A percentile compares a stretch with the other conserved stretches of the same genome.
Evolutionary conservation across 371 early-diverging fungal species (phyloP).

Genomic region (Batkoa obscura): DNA sequence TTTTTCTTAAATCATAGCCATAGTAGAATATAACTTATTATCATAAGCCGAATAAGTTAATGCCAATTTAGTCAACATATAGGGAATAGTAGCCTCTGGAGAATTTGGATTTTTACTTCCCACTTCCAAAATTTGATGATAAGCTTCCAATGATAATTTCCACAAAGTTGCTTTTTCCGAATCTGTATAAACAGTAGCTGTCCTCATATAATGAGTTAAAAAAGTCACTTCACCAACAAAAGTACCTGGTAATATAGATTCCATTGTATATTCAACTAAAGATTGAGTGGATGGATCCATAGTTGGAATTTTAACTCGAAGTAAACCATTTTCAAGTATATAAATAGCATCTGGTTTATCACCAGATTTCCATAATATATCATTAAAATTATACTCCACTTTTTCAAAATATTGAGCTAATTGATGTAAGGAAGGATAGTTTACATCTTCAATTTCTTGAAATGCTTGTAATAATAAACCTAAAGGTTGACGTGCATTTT

Average conservation of each 20-base stretch:
- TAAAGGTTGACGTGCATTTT: conserved; percentile 3
- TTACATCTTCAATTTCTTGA: neutral
- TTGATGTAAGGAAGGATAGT: neutral
- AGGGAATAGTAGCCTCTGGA: neutral
- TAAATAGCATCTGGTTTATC: conserved; percentile 38
- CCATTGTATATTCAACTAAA: conserved; percentile 15
- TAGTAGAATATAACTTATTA: neutral
- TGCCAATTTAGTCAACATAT: neutral
- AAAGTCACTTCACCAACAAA: conserved; percentile 59
- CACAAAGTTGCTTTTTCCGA: conserved; percentile 34
- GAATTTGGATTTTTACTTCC: conserved; percentile 5
- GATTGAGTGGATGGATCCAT: neutral
- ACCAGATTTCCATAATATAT: conserved; percentile 45
- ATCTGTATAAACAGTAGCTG: conserved; percentile 39
- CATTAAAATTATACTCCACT: conserved; percentile 21
- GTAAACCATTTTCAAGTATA: conserved; percentile 55
- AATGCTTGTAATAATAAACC: neutral
- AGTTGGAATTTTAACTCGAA: conserved; percentile 30
- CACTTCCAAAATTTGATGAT: conserved; percentile 26
- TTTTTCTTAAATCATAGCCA: conserved; percentile 2
- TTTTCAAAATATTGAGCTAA: conserved; percentile 31
- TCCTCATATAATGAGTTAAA: conserved; percentile 29
- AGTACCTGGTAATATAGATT: conserved; percentile 55
- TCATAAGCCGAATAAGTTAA: conserved; percentile 5
- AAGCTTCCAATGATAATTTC: conserved; percentile 29